A percentile compares a stretch with the other conserved stretches of the same genome.
Evolutionary conservation across 495 filamentous ascomycete genomes (phyloP).

Genomic region (Annulohypoxylon bovei): DNA sequence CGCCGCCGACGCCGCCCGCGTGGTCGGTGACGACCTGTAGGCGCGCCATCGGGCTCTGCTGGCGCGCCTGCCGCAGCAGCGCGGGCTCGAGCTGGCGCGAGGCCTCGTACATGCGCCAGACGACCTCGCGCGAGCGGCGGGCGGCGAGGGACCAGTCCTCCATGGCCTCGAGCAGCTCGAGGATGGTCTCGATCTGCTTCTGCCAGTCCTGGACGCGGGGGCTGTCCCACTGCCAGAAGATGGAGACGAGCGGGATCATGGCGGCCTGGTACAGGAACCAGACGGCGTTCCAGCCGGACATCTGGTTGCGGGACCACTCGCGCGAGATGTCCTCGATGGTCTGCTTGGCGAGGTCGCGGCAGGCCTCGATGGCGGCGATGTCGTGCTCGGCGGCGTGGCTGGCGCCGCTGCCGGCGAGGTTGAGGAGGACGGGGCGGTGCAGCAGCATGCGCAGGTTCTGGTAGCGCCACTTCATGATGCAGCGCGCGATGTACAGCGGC

Average conservation of each 20-base stretch:
- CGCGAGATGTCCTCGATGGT: slow-evolving; percentile 76
- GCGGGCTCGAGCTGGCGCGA: slow-evolving; percentile 52
- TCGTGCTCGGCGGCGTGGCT: slow-evolving; percentile 72
- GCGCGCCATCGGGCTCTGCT: slow-evolving; percentile 36
- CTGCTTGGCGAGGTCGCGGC: slow-evolving; percentile 72
- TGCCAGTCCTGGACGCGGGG: slow-evolving; percentile 64
- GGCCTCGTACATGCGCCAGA: slow-evolving; percentile 76
- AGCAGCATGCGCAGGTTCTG: slow-evolving; percentile 81
- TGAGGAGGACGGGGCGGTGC: slow-evolving; percentile 78
- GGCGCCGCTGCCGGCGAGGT: slow-evolving; percentile 72
- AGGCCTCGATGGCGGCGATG: slow-evolving; percentile 72
- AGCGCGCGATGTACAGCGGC: slow-evolving; percentile 72
- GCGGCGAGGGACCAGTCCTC: slow-evolving; percentile 76
- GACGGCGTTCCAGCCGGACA: slow-evolving; percentile 82
- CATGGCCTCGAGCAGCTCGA: slow-evolving; percentile 74
- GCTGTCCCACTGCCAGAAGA: slow-evolving; percentile 72
- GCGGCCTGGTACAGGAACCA: slow-evolving; percentile 85
- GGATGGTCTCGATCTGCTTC: slow-evolving; percentile 74
- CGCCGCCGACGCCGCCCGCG: too few species aligned
- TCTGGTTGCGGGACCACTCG: slow-evolving; percentile 75
- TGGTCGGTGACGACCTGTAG: slow-evolving; percentile 52
- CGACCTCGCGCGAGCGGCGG: slow-evolving; percentile 72
- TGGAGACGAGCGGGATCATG: slow-evolving; percentile 77
- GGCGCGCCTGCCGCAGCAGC: slow-evolving; percentile 46
- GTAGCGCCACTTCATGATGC: slow-evolving; percentile 85